A percentile compares a stretch with the other conserved stretches of the same genome.
Conservation (phyloP, 371 early-diverging fungal genomes). For the Umbelopsis sp. region DNA sequence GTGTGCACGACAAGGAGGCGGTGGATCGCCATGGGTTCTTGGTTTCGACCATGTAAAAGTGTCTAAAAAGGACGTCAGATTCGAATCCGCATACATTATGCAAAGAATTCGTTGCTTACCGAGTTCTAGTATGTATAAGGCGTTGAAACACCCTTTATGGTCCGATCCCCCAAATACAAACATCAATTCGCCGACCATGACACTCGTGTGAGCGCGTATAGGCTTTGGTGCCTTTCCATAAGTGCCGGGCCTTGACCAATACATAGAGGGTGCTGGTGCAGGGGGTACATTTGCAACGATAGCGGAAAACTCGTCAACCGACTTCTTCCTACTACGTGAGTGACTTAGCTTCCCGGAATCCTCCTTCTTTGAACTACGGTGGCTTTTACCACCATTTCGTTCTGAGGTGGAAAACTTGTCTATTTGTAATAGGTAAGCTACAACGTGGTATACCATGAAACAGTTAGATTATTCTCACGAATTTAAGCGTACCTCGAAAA, state of each 20-base stretch:
- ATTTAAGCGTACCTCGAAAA: not conserved
- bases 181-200: constrained; percentile 71
- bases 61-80: constrained; percentile 40
- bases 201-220: constrained; percentile 81
- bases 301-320: not conserved
- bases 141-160: constrained; percentile 68
- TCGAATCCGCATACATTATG: too few species aligned
- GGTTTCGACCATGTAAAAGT: constrained; percentile 82
- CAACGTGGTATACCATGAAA: constrained; percentile 3
- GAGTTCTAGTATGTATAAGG: constrained; percentile 79
- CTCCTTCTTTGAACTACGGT: not conserved
- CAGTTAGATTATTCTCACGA: not conserved
- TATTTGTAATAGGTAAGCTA: constrained; percentile 8
- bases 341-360: not conserved
- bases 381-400: not conserved
- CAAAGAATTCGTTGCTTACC: constrained; percentile 38
- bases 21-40: constrained; percentile 66
- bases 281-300: constrained; percentile 2
- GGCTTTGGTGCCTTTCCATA: constrained; percentile 70
- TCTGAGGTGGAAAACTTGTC: constrained; percentile 9
- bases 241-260: constrained; percentile 72
- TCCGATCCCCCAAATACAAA: constrained; percentile 90
- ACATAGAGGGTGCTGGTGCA: constrained; percentile 84
- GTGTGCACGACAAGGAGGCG: constrained; percentile 83
- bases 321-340: constrained; percentile 2